A percentile compares a stretch with the other conserved stretches of the same genome.
These are phyloP conservation scores for Fragilariopsis cylindrus DNA, from an alignment of 108 stramenopile species.

Conservation along the genomic window DNA sequence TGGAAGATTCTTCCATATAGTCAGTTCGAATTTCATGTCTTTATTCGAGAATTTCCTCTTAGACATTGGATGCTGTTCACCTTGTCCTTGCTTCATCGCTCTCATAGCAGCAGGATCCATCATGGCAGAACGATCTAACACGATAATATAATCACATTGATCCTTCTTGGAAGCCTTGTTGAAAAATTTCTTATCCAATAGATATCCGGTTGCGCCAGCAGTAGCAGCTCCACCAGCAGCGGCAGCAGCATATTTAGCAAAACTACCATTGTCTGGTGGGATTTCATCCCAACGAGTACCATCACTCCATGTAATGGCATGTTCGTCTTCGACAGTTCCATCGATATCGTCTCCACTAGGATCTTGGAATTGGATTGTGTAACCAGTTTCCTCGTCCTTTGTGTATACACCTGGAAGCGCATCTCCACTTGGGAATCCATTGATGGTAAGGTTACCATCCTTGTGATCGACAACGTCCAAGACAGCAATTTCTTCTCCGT, in stretches of 20 bases:
- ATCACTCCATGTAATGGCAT: slow-evolving; percentile 17
- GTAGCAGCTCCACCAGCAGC: slow-evolving; percentile 16
- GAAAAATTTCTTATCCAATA: slow-evolving; percentile 24
- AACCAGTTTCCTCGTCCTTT: slow-evolving; percentile 4
- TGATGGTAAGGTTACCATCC: slow-evolving; percentile 12
- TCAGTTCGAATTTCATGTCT: slow-evolving; percentile 59
- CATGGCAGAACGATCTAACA: slow-evolving; percentile 18
- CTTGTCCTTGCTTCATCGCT: too few relatives aligned
- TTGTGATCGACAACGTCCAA: slow-evolving; percentile 5
- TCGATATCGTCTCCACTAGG: slow-evolving; percentile 10
- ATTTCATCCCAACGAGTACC: slow-evolving; percentile 23
- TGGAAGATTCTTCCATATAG: slow-evolving; percentile 48
- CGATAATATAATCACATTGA: slow-evolving; percentile 13
- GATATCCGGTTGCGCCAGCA: slow-evolving; percentile 16
- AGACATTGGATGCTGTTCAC: background rate
- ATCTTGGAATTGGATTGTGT: slow-evolving; percentile 2
- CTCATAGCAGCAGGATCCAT: slow-evolving; percentile 10
- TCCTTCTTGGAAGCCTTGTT: slow-evolving; percentile 21
- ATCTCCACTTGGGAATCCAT: slow-evolving; percentile 8
- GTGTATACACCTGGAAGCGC: slow-evolving; percentile 6
- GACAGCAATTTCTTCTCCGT: slow-evolving; percentile 11
- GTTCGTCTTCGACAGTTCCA: slow-evolving; percentile 23
- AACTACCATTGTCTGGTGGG: slow-evolving; percentile 3
- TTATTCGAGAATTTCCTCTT: slow-evolving; percentile 42
- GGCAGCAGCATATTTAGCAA: background rate